Percentiles rank a stretch among this genome's conserved stretches.
Conservation (phyloP, 441 rosid species). For the Jatropha podagrica region DNA sequence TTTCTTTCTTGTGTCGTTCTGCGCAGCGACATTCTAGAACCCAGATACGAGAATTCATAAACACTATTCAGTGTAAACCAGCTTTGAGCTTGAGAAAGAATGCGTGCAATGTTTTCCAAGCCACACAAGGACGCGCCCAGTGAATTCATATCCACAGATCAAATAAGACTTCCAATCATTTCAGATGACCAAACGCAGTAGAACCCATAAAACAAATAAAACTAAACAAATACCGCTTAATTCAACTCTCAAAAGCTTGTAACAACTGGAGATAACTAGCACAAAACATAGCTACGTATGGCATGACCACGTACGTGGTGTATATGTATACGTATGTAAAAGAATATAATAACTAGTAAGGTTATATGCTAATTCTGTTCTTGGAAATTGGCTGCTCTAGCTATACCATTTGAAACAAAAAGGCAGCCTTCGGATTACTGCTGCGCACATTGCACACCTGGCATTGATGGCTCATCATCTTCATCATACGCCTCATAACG, state of each 20-base stretch:
- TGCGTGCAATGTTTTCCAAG: too few species aligned
- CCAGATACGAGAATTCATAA: too few species aligned
- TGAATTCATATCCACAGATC: too few species aligned
- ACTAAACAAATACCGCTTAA: neutral
- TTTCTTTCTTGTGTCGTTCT: too few species aligned
- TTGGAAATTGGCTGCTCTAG: neutral
- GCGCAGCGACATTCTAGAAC: too few species aligned
- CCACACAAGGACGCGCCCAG: too few species aligned
- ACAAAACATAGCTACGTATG: neutral
- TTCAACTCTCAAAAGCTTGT: neutral
- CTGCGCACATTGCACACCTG: conserved; percentile 73
- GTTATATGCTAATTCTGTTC: neutral
- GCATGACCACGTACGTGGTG: neutral
- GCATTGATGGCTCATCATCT: conserved; percentile 50
- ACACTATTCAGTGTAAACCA: too few species aligned
- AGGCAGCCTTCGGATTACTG: conserved; percentile 39
- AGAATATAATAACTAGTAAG: neutral
- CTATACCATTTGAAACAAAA: neutral
- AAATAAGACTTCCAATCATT: too few species aligned
- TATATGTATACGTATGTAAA: neutral
- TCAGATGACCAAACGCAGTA: neutral
- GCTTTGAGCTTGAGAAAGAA: too few species aligned
- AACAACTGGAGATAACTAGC: neutral
- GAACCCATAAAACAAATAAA: neutral
- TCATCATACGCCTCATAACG: conserved; percentile 59